Percentiles rank a stretch among this genome's conserved stretches.
phyloP scores from a whole-genome alignment of 352 stramenopile species.

The Globisporangium polare region DNA sequence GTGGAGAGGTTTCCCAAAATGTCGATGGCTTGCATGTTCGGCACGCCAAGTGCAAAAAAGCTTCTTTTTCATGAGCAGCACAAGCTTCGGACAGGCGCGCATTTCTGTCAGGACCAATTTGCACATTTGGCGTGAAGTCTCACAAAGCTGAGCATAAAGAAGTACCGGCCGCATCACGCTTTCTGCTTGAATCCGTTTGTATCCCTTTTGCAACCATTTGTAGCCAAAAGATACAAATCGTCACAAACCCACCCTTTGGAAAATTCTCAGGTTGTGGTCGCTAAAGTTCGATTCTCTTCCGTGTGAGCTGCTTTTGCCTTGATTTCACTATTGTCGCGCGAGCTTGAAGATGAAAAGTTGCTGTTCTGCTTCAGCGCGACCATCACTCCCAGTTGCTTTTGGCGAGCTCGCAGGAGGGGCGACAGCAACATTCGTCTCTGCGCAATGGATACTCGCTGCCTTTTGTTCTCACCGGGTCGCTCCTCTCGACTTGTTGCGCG shows the following conservation, averaged over 20 bases:
- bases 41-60: too few species aligned
- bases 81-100: too few species aligned
- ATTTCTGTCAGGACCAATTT: too few species aligned
- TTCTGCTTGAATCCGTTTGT: too few species aligned
- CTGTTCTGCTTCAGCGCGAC: slow-evolving; percentile 6
- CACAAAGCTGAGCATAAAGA: too few species aligned
- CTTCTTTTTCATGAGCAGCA: too few species aligned
- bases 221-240: slow-evolving; percentile 10
- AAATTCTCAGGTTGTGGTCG: not conserved
- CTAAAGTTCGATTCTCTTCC: not conserved
- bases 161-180: too few species aligned
- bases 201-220: not conserved
- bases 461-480: slow-evolving; percentile 5
- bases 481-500: not conserved
- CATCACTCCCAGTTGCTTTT: slow-evolving; percentile 6
- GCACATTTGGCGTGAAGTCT: too few species aligned
- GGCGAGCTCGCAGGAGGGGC: not conserved
- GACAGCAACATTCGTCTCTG: not conserved
- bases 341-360: slow-evolving; percentile 11
- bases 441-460: not conserved
- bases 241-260: not conserved
- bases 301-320: not conserved
- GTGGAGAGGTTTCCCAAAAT: too few species aligned
- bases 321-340: not conserved
- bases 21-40: too few species aligned